These are phyloP conservation scores for Zangia roseola DNA, from an alignment of 768 basidiomycete species.

Conservation along the genomic window DNA sequence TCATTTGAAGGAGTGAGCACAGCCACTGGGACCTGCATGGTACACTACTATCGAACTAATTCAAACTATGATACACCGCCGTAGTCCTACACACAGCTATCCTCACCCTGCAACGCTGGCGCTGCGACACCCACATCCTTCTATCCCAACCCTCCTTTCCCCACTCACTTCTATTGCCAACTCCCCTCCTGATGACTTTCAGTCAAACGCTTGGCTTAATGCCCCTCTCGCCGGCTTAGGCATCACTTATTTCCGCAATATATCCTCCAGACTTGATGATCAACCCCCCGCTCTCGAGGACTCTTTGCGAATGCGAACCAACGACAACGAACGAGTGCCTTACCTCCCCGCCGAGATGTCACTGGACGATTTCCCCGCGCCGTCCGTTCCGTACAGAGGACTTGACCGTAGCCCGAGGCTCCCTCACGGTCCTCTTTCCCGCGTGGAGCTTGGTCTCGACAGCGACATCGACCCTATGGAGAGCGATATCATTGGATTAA, in stretches of 20 bases:
- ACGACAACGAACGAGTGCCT: neutral
- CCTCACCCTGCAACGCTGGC: slow-evolving; percentile 32
- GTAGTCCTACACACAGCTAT: slow-evolving; percentile 24
- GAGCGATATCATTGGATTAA: slow-evolving; percentile 21
- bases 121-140: slow-evolving; percentile 19
- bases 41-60: neutral
- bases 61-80: slow-evolving; percentile 26
- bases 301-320: slow-evolving; percentile 4
- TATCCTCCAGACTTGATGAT: neutral
- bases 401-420: neutral
- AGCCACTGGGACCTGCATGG: too few relatives aligned
- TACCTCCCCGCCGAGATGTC: neutral
- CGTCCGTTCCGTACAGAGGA: neutral
- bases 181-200: slow-evolving; percentile 22
- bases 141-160: slow-evolving; percentile 31
- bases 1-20: too few relatives aligned
- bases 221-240: slow-evolving; percentile 28
- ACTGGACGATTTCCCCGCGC: neutral
- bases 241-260: slow-evolving; percentile 16
- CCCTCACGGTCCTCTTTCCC: neutral
- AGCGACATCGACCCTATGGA: slow-evolving; percentile 8
- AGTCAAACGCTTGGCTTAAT: slow-evolving; percentile 30
- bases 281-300: neutral
- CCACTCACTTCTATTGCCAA: slow-evolving; percentile 17
- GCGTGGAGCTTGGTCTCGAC: slow-evolving; percentile 5